These are phyloP conservation scores for Boletellus ananiceps DNA, from an alignment of 768 basidiomycete genomes.

Conservation along the genomic window DNA sequence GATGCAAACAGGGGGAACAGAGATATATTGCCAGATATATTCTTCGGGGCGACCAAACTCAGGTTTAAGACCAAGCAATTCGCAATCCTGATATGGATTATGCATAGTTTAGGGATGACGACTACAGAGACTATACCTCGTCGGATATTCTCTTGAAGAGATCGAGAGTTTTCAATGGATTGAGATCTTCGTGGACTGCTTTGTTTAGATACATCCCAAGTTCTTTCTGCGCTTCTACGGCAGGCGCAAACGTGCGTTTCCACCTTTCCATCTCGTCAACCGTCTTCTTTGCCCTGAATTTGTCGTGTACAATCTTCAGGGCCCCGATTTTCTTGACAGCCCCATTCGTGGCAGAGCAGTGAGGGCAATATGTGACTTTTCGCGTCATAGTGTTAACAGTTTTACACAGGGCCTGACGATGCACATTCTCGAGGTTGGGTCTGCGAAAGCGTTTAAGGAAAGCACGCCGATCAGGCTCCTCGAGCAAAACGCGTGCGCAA, in stretches of 20 bases:
- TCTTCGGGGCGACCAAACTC: constrained; percentile 90
- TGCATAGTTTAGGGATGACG: background rate
- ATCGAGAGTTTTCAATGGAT: constrained; percentile 89
- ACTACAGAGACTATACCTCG: constrained; percentile 50
- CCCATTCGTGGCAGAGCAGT: constrained; percentile 92
- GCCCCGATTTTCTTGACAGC: constrained; percentile 94
- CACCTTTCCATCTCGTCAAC: constrained; percentile 85
- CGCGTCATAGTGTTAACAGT: constrained; percentile 82
- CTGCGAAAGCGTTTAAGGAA: constrained; percentile 90
- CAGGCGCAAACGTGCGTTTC: constrained; percentile 75
- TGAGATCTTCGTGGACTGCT: constrained; percentile 88
- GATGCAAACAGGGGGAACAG: constrained; percentile 96
- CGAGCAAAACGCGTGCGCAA: constrained; percentile 87
- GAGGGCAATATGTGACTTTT: constrained; percentile 88
- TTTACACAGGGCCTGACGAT: constrained; percentile 77
- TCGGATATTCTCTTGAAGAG: constrained; percentile 90
- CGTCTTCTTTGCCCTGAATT: constrained; percentile 92
- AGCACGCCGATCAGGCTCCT: constrained; percentile 77
- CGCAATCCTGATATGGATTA: constrained; percentile 67
- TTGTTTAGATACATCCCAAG: constrained; percentile 80
- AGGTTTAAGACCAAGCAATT: constrained; percentile 87
- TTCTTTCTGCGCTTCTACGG: constrained; percentile 84
- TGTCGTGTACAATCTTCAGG: constrained; percentile 96
- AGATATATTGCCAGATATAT: constrained; percentile 98
- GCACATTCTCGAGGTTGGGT: constrained; percentile 88